These are phyloP conservation scores for Phalaenopsis aphrodite DNA, from an alignment of 106 monocot species.

Conservation along the genomic window DNA sequence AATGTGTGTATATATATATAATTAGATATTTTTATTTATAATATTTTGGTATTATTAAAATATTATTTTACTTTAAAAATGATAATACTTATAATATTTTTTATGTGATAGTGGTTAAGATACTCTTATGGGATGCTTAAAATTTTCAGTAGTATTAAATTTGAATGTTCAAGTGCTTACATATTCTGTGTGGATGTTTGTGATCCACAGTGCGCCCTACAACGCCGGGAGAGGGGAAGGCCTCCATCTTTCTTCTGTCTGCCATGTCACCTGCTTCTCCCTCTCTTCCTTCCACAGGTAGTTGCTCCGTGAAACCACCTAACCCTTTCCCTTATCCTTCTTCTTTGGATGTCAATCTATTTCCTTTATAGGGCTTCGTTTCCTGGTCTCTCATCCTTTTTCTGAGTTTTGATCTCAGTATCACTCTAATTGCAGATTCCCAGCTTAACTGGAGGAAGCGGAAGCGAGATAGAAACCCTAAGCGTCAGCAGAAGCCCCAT, in stretches of 20 bases:
- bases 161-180: too few relatives aligned
- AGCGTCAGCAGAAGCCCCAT: conserved; percentile 26
- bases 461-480: conserved; percentile 49
- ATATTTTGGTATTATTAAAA: too few relatives aligned
- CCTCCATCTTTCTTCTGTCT: conserved; percentile 6
- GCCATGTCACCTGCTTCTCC: conserved; percentile 32
- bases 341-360: not conserved
- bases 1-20: too few relatives aligned
- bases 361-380: not conserved
- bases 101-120: too few relatives aligned
- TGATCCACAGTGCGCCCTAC: not conserved
- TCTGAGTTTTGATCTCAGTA: not conserved
- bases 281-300: conserved; percentile 18
- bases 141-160: too few relatives aligned
- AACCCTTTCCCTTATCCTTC: not conserved
- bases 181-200: too few relatives aligned
- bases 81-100: too few relatives aligned
- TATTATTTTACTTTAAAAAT: too few relatives aligned
- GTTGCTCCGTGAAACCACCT: not conserved
- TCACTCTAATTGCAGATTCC: conserved; percentile 38
- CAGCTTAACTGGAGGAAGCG: conserved; percentile 70
- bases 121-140: too few relatives aligned
- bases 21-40: too few relatives aligned
- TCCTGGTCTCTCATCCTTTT: not conserved
- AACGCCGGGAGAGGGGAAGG: not conserved